Percentiles rank a stretch among this genome's conserved stretches.
phyloP scores from a whole-genome alignment of 2,329 filamentous ascomycete species.

The Aspergillus brunneoviolaceus region DNA sequence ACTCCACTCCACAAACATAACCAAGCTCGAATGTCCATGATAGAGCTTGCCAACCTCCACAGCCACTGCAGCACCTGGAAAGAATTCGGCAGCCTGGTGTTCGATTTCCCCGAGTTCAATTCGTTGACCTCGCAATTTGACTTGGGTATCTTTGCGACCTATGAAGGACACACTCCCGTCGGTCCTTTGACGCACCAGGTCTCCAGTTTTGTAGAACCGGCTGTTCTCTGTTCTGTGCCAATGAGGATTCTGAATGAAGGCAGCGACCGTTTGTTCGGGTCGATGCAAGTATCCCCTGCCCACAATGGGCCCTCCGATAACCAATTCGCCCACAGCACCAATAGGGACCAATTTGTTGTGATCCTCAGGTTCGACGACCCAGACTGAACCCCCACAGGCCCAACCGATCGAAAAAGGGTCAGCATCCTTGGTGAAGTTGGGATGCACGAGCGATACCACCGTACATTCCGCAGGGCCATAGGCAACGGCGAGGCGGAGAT shows the following conservation, averaged over 20 bases:
- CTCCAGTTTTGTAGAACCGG: constrained; percentile 37
- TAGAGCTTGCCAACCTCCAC: too few species aligned
- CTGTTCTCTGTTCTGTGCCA: constrained; percentile 13
- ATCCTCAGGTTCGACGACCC: constrained; percentile 28
- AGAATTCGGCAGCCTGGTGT: not conserved
- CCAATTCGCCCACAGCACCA: constrained; percentile 40
- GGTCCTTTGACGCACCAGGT: constrained; percentile 32
- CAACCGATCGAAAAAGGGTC: constrained; percentile 10
- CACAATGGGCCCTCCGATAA: constrained; percentile 44
- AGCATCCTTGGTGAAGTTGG: not conserved
- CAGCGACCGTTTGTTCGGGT: constrained; percentile 21
- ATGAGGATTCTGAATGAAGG: constrained; percentile 27
- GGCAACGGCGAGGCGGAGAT: constrained; percentile 19
- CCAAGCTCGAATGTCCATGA: too few species aligned
- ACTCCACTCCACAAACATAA: too few species aligned
- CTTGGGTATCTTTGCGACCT: constrained; percentile 52
- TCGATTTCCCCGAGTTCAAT: constrained; percentile 29
- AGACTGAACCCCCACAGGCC: constrained; percentile 15
- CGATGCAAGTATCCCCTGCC: constrained; percentile 41
- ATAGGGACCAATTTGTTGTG: constrained; percentile 14
- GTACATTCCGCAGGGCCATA: constrained; percentile 15
- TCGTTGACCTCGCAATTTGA: constrained; percentile 28
- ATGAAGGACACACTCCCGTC: constrained; percentile 33
- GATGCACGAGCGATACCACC: not conserved
- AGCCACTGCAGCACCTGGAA: too few species aligned